Evolutionary conservation across 1,139 yeast species (phyloP), one percentile per base, ranked within the genome.

Genomic region (Magnusiomyces fungicola): DNA sequence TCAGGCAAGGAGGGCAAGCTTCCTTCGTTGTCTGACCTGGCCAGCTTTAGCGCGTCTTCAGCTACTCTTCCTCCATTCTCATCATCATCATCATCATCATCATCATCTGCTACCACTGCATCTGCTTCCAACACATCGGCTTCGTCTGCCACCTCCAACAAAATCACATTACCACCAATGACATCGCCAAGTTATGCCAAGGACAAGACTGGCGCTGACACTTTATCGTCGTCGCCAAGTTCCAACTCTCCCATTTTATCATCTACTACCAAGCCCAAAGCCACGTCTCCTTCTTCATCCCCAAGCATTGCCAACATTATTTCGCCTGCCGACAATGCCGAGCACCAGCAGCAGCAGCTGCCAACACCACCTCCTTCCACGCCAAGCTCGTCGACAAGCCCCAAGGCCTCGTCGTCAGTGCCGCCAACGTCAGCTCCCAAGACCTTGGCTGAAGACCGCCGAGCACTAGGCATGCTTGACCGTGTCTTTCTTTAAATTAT

Each of bases 391-490:
- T 27, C 30, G 30, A 9, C 30, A 27, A 9, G 30, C 30, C 12
- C 30, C 30, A 16, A 32, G 36, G 36, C 16, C 18, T 32, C n/a
- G 36, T n/a, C 30, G 30, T 7, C 36, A 19, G 14, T 19, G 10
- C 36, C 36, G 18, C 36, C 6, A 9, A n/a, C 36, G 12, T 22
- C 29, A 5, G 3, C 16, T 22, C 16, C 43, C 43, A 39, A 39
- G 46, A 9, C 14, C 32, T 25, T 44, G 34, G 32, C 45, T 25
- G 49, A 46, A 16, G 49, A 46, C 27, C 45, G 49, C 22, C 40
- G 49, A 16, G 49, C 49, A 2, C 24, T 46, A 22, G 45, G 49
- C 19, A 41, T 46, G 49, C 30, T 46, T 9, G 43, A 46, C 19
- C 41, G 42, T 6, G 49, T 46, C 7, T 46, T 46, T 46, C 24